Evolutionary conservation across 148 eudicot species (phyloP).

Genomic region (Simmondsia chinensis): DNA sequence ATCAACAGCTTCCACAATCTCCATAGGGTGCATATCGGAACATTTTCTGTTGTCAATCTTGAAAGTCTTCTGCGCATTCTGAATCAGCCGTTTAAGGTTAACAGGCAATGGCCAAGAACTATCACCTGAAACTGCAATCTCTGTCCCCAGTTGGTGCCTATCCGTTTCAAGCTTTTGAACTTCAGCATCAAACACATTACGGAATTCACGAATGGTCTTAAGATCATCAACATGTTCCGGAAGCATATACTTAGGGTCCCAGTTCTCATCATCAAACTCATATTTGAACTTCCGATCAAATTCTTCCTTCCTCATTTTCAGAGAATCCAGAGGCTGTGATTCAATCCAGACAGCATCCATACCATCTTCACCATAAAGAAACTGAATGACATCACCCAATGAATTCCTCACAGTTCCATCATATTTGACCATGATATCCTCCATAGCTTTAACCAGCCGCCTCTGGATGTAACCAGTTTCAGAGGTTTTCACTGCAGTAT

Average conservation of each 20-base stretch:
- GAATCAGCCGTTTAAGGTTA: conserved; percentile 74
- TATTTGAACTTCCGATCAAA: conserved; percentile 52
- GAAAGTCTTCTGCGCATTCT: conserved; percentile 90
- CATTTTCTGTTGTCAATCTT: conserved; percentile 80
- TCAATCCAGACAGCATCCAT: conserved; percentile 99
- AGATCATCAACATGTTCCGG: conserved; percentile 88
- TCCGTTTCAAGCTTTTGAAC: conserved; percentile 89
- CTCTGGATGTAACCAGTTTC: conserved; percentile 99
- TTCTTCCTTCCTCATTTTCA: conserved; percentile 67
- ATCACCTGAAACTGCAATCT: conserved; percentile 97
- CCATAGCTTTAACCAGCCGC: conserved; percentile 98
- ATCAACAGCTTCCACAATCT: conserved; percentile 94
- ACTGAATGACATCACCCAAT: conserved; percentile 95
- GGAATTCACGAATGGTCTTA: conserved; percentile 83
- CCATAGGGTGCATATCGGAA: conserved; percentile 98
- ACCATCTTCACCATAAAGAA: conserved; percentile 98
- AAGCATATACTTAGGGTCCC: conserved; percentile 90
- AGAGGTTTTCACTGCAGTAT: conserved; percentile 98
- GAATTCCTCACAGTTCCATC: conserved; percentile 98
- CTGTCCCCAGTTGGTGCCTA: conserved; percentile 72
- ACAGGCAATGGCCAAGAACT: conserved; percentile 94
- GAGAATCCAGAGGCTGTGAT: conserved; percentile 75
- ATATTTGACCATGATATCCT: conserved; percentile 98
- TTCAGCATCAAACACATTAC: conserved; percentile 93
- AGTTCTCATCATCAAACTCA: conserved; percentile 69